Conservation (phyloP, 768 basidiomycete genomes). For the Suillus lakei region DNA sequence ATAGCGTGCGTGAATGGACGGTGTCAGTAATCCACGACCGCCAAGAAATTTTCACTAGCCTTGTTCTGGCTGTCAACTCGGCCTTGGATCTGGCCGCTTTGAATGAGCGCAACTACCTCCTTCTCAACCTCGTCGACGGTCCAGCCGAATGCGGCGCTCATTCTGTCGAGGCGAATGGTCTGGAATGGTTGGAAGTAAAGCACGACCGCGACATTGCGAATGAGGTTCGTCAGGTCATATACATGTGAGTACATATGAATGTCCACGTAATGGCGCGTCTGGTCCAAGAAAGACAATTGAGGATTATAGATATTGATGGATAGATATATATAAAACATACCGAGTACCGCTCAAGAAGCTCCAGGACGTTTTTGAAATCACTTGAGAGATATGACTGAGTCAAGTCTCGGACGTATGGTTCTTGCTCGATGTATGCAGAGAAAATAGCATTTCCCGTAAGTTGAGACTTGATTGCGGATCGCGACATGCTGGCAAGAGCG, state of each 20-base stretch:
- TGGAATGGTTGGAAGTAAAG: slow-evolving; percentile 93
- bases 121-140: slow-evolving; percentile 69
- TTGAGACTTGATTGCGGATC: slow-evolving; percentile 69
- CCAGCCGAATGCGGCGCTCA: slow-evolving; percentile 89
- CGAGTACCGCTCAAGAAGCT: slow-evolving; percentile 72
- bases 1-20: slow-evolving; percentile 3
- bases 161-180: slow-evolving; percentile 80
- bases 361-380: slow-evolving; percentile 83
- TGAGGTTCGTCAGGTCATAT: slow-evolving; percentile 61
- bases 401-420: slow-evolving; percentile 86
- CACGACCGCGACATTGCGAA: slow-evolving; percentile 79
- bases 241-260: slow-evolving; percentile 78
- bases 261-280: slow-evolving; percentile 82
- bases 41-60: slow-evolving; percentile 42
- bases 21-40: not conserved
- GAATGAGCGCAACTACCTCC: slow-evolving; percentile 79
- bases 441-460: slow-evolving; percentile 74
- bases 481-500: slow-evolving; percentile 76
- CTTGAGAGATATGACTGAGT: slow-evolving; percentile 86
- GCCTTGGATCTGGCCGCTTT: slow-evolving; percentile 76
- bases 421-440: slow-evolving; percentile 80
- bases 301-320: not conserved
- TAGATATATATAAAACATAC: slow-evolving; percentile 43
- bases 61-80: slow-evolving; percentile 91
- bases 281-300: not conserved